Conservation (phyloP, 495 filamentous ascomycete genomes). For the Penicillium alfredii region DNA sequence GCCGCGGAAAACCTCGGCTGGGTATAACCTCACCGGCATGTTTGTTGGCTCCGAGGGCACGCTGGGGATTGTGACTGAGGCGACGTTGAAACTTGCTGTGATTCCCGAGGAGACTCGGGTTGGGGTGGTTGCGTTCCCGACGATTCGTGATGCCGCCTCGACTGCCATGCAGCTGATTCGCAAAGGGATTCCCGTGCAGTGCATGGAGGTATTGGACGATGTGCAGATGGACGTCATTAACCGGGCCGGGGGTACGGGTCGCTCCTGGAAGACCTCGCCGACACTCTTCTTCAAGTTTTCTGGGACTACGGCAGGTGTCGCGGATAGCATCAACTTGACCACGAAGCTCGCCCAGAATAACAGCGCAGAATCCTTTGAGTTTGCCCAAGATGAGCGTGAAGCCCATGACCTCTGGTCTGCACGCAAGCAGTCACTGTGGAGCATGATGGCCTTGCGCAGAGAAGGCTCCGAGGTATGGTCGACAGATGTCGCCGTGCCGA, state of each 20-base stretch:
- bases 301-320: slow-evolving; percentile 66
- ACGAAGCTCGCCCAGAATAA: slow-evolving; percentile 56
- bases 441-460: slow-evolving; percentile 44
- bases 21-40: slow-evolving; percentile 78
- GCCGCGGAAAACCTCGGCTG: slow-evolving; percentile 70
- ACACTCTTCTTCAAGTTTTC: slow-evolving; percentile 96
- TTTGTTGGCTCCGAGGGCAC: slow-evolving; percentile 94
- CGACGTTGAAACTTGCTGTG: slow-evolving; percentile 73
- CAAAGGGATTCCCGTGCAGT: slow-evolving; percentile 76
- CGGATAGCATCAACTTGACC: slow-evolving; percentile 76
- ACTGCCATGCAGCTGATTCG: slow-evolving; percentile 75
- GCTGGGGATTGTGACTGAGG: slow-evolving; percentile 82
- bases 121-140: slow-evolving; percentile 74
- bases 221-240: slow-evolving; percentile 95
- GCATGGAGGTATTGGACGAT: slow-evolving; percentile 89
- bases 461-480: slow-evolving; percentile 59
- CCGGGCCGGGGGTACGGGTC: slow-evolving; percentile 62
- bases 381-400: slow-evolving; percentile 64
- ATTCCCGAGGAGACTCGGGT: slow-evolving; percentile 76
- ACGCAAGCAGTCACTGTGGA: slow-evolving; percentile 81
- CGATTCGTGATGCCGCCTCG: slow-evolving; percentile 71
- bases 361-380: slow-evolving; percentile 67
- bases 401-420: slow-evolving; percentile 79
- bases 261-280: slow-evolving; percentile 69
- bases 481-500: slow-evolving; percentile 86